Percentiles rank a stretch among this genome's conserved stretches.
These are phyloP conservation scores for Trichoderma gracile DNA, from an alignment of 2,329 filamentous ascomycete genomes.

Conservation along the genomic window DNA sequence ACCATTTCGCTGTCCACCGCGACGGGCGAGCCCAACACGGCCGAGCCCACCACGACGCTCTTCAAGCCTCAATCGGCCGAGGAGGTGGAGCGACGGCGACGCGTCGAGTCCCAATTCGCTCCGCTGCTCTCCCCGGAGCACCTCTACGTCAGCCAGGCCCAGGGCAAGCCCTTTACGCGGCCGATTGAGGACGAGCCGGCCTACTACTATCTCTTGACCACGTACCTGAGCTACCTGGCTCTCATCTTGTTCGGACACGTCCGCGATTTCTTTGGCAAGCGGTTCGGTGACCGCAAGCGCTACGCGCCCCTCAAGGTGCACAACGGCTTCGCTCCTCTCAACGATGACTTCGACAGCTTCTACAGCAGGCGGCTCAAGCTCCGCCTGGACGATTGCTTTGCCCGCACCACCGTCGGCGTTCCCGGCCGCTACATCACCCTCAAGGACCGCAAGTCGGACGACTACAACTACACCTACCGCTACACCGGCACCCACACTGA, in stretches of 20 bases:
- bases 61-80: conserved; percentile 87
- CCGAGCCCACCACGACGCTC: conserved; percentile 74
- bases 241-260: conserved; percentile 95
- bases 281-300: conserved; percentile 77
- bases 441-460: conserved; percentile 84
- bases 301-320: conserved; percentile 80
- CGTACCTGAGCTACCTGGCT: conserved; percentile 96
- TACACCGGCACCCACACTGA: conserved; percentile 89
- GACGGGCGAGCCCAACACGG: conserved; percentile 65
- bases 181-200: conserved; percentile 93
- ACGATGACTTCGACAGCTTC: conserved; percentile 98
- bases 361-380: conserved; percentile 91
- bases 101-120: conserved; percentile 86
- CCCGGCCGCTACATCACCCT: conserved; percentile 92
- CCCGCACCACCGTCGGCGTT: conserved; percentile 87
- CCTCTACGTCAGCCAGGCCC: conserved; percentile 85
- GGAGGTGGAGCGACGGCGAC: conserved; percentile 73
- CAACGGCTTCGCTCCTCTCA: conserved; percentile 91
- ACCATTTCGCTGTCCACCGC: conserved; percentile 85
- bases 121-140: conserved; percentile 79
- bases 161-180: conserved; percentile 74
- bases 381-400: conserved; percentile 95
- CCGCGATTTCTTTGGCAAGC: conserved; percentile 96
- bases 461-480: conserved; percentile 89
- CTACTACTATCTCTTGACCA: conserved; percentile 95